Percentiles rank a stretch among this genome's conserved stretches.
These are phyloP conservation scores for Cutaneotrichosporon dermatis DNA, from an alignment of 1,284 basidiomycete species.

Conservation along the genomic window DNA sequence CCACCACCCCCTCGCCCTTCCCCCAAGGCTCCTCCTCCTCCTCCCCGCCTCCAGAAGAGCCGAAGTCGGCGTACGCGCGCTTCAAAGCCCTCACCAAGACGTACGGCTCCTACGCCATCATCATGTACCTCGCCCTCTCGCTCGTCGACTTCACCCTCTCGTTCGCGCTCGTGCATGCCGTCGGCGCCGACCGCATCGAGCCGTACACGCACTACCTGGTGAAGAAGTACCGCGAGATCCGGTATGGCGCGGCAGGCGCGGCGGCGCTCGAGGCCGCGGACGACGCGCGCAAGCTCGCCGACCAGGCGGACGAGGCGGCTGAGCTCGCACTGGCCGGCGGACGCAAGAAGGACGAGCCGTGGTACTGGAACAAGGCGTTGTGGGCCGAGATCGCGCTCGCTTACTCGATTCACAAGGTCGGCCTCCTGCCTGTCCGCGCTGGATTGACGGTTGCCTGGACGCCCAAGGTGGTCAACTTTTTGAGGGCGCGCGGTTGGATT, in stretches of 20 bases:
- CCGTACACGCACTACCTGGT: slow-evolving; percentile 62
- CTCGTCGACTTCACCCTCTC: slow-evolving; percentile 73
- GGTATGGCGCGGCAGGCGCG: slow-evolving; percentile 32
- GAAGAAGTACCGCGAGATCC: slow-evolving; percentile 29
- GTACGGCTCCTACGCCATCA: slow-evolving; percentile 89
- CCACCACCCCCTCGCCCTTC: neutral
- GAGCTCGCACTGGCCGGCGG: slow-evolving; percentile 46
- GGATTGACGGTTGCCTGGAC: slow-evolving; percentile 85
- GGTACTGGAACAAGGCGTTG: slow-evolving; percentile 60
- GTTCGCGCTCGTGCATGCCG: slow-evolving; percentile 76
- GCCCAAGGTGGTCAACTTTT: slow-evolving; percentile 75
- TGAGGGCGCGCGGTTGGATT: slow-evolving; percentile 67
- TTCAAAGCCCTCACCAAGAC: slow-evolving; percentile 82
- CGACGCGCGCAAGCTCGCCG: slow-evolving; percentile 15
- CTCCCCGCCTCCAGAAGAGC: neutral
- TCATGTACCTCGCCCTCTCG: slow-evolving; percentile 70
- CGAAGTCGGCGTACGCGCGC: slow-evolving; percentile 46
- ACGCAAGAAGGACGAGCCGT: slow-evolving; percentile 51
- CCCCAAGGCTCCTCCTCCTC: too few relatives aligned
- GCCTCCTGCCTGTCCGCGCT: slow-evolving; percentile 81
- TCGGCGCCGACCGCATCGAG: slow-evolving; percentile 86
- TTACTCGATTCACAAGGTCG: slow-evolving; percentile 92
- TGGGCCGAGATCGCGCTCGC: slow-evolving; percentile 90
- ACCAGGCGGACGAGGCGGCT: slow-evolving; percentile 55
- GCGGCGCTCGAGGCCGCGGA: slow-evolving; percentile 21